Base-by-base conservation (phyloP, 1,284 basidiomycete species). In the Golubevia sp. region DNA sequence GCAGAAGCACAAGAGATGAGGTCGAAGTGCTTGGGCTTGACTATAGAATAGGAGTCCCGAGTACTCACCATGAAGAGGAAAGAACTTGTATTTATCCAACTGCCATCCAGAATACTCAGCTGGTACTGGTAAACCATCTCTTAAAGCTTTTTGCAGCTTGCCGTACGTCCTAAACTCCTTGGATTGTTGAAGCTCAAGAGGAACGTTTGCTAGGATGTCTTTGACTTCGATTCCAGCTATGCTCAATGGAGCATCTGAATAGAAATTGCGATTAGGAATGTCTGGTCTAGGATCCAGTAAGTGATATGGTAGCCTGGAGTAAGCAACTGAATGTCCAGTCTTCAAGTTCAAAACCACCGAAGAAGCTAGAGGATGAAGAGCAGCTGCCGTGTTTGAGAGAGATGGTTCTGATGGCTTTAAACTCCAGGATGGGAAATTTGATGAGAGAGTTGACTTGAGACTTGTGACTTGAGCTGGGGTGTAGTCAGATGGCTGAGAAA, bases 241-340 rank as follows among this genome's bases (percentile, higher is more conserved):
- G 20, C 44, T 34, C 3, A 59, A 24, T 2, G 57, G 50, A 11
- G 54, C 57, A 26, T 59, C 57, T 4, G 57, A 59, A 38, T 59
- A 59, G 8, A 59, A 50, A 49, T 48, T 52, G 3, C 57, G 57
- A 30, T 51, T 49, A 3, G 57, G 57, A 38, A 59, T 59, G 20
- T 59, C 57, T 20, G 57, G 57, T 26, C 57, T 49, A 25, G 57
- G 57, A 50, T 53, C 51, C 30, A 59, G 50, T 50, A 59, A 49
- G 23, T 59, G 57, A 30, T 52, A 52, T 6, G 57, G 57, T 50
- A 59, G 30, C 7, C 57, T 38, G 15, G 51, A 50, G 25, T 59
- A 59, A 34, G 54, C 44, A 23, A 59, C 57, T 8, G 57, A 59
- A 53, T 59, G 57, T 21, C 57, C 57, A n/a, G 57, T 59, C 49